phyloP scores from a whole-genome alignment of 2,329 filamentous ascomycete genomes.

The Fonsecaea monophora region DNA sequence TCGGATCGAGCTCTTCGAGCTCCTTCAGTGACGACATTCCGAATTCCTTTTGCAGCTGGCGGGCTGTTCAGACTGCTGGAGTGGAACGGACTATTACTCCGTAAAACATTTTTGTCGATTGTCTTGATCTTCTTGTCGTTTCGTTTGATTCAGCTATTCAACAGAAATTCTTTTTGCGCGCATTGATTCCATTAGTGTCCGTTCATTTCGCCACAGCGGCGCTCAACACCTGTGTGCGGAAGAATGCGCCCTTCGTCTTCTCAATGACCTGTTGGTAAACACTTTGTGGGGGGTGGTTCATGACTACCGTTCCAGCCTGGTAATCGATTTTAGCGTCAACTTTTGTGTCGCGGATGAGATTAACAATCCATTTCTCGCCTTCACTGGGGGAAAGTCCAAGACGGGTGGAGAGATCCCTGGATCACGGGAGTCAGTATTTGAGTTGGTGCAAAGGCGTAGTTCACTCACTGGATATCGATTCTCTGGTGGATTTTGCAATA shows the following conservation, averaged over 20 bases:
- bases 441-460: constrained; percentile 6
- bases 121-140: neutral
- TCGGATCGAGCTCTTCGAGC: neutral
- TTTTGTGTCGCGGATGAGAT: constrained; percentile 95
- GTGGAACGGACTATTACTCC: neutral
- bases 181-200: neutral
- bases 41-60: neutral
- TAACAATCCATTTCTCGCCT: constrained; percentile 99
- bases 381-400: constrained; percentile 91
- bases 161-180: neutral
- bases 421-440: constrained; percentile 20
- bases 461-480: constrained; percentile 85
- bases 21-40: neutral
- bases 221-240: constrained; percentile 92
- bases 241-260: constrained; percentile 98
- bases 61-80: neutral
- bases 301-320: constrained; percentile 96
- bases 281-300: constrained; percentile 98
- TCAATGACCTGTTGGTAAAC: constrained; percentile 99
- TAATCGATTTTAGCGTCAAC: constrained; percentile 99
- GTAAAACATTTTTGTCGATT: neutral
- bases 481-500: constrained; percentile 99
- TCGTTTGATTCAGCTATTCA: neutral
- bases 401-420: constrained; percentile 82
- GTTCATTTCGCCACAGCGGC: constrained; percentile 59